Conservation (phyloP, 306 rosid species). For the Datisca glomerata region DNA sequence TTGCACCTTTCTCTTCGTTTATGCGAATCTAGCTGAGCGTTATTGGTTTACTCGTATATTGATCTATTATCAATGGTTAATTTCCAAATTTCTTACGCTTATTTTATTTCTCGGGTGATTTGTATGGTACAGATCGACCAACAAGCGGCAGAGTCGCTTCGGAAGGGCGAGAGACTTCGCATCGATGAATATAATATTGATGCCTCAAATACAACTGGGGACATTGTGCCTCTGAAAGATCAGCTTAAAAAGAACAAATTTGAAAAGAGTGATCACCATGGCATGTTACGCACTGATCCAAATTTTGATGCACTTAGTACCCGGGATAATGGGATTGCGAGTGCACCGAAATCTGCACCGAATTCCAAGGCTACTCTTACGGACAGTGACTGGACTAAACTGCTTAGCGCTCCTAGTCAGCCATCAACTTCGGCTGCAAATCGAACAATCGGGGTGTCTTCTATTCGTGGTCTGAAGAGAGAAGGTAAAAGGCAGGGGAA, state of each 20-base stretch:
- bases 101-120: no score
- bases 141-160: conserved; percentile 94
- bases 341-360: conserved; percentile 32
- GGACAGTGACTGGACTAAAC: conserved; percentile 86
- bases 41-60: background rate
- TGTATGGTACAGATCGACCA: conserved; percentile 93
- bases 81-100: background rate
- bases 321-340: conserved; percentile 23
- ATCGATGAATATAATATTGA: conserved; percentile 33
- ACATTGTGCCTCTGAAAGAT: conserved; percentile 51
- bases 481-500: conserved; percentile 33
- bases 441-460: conserved; percentile 28
- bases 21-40: conserved; percentile 4
- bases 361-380: conserved; percentile 32
- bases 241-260: conserved; percentile 68
- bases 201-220: conserved; percentile 33
- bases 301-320: conserved; percentile 17
- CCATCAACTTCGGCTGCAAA: conserved; percentile 25
- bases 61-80: background rate
- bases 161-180: conserved; percentile 53
- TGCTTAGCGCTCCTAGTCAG: conserved; percentile 48
- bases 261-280: conserved; percentile 35
- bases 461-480: conserved; percentile 38
- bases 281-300: conserved; percentile 46
- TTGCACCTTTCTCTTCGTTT: no score